Percentiles rank a stretch among this genome's conserved stretches.
Conservation (phyloP, 495 filamentous ascomycete genomes). For the Friedmanniomyces endolithicus region DNA sequence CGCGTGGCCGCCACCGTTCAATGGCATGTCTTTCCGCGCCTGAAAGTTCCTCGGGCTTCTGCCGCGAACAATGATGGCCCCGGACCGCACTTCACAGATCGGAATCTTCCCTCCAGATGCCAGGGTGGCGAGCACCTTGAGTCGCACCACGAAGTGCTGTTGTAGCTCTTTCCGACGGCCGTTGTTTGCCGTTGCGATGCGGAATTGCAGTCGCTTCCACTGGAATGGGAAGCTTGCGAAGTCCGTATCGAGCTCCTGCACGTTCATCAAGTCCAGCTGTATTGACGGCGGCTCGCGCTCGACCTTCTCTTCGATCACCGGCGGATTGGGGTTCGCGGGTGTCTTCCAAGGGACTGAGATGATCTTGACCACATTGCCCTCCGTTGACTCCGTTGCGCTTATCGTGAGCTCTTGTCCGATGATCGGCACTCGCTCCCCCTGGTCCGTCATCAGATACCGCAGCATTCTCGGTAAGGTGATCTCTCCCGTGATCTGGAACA, state of each 20-base stretch:
- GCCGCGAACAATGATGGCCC: conserved; percentile 56
- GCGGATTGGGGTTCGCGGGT: conserved; percentile 48
- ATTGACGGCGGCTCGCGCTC: conserved; percentile 57
- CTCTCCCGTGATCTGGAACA: conserved; percentile 79
- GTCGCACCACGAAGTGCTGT: conserved; percentile 57
- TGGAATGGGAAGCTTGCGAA: conserved; percentile 71
- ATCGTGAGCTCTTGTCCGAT: conserved; percentile 65
- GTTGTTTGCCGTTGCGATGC: conserved; percentile 81
- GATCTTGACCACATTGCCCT: conserved; percentile 77
- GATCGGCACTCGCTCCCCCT: conserved; percentile 62
- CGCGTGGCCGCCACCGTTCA: conserved; percentile 35
- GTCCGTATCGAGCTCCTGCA: conserved; percentile 65
- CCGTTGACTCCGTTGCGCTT: conserved; percentile 79
- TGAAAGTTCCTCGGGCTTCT: conserved; percentile 59
- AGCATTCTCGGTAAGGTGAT: conserved; percentile 64
- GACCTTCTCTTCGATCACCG: conserved; percentile 44
- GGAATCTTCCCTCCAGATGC: conserved; percentile 44
- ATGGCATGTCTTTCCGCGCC: conserved; percentile 51
- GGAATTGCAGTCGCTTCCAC: conserved; percentile 87
- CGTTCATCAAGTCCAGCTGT: conserved; percentile 58
- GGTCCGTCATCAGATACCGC: conserved; percentile 62
- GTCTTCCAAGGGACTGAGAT: conserved; percentile 93
- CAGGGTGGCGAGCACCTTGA: conserved; percentile 49
- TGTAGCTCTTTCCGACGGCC: conserved; percentile 58
- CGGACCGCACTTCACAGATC: conserved; percentile 50